Conservation (phyloP, 2,329 filamentous ascomycete species). For the Diplodia mutila region DNA sequence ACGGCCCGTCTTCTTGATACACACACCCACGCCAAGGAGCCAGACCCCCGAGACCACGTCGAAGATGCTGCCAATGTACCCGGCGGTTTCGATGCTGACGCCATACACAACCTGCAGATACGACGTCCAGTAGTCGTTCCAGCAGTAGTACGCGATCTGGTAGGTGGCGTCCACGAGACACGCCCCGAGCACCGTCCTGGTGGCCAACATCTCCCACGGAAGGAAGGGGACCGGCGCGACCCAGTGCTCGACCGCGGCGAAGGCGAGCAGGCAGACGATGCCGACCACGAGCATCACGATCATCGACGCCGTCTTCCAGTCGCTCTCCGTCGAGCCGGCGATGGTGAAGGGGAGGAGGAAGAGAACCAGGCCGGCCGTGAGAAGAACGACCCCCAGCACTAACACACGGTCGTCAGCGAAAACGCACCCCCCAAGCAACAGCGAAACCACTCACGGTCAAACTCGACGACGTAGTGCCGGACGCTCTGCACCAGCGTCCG, state of each 20-base stretch:
- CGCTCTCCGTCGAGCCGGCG: slow-evolving; percentile 29
- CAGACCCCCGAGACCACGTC: slow-evolving; percentile 39
- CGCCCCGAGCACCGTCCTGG: slow-evolving; percentile 56
- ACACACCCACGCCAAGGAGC: slow-evolving; percentile 28
- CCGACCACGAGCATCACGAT: slow-evolving; percentile 48
- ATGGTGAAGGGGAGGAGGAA: slow-evolving; percentile 68
- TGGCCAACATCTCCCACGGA: slow-evolving; percentile 51
- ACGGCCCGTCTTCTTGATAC: slow-evolving; percentile 26
- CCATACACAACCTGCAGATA: slow-evolving; percentile 47
- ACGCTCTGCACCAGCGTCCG: slow-evolving; percentile 54
- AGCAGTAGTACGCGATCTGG: slow-evolving; percentile 32
- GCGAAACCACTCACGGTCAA: slow-evolving; percentile 56
- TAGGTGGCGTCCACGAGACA: slow-evolving; percentile 50
- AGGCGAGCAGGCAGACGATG: slow-evolving; percentile 41
- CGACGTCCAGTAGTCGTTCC: slow-evolving; percentile 47
- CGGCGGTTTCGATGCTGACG: slow-evolving; percentile 36
- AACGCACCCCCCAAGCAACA: slow-evolving; percentile 59
- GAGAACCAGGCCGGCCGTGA: slow-evolving; percentile 63
- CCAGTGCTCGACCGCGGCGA: slow-evolving; percentile 46
- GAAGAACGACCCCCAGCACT: slow-evolving; percentile 64
- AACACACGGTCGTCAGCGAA: slow-evolving; percentile 25
- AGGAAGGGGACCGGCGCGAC: slow-evolving; percentile 47
- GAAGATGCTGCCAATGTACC: slow-evolving; percentile 45
- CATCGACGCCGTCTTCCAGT: slow-evolving; percentile 45
- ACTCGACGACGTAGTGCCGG: slow-evolving; percentile 61